phyloP scores from a whole-genome alignment of 2,329 filamentous ascomycete species.

The Pseudogymnoascus sp. region DNA sequence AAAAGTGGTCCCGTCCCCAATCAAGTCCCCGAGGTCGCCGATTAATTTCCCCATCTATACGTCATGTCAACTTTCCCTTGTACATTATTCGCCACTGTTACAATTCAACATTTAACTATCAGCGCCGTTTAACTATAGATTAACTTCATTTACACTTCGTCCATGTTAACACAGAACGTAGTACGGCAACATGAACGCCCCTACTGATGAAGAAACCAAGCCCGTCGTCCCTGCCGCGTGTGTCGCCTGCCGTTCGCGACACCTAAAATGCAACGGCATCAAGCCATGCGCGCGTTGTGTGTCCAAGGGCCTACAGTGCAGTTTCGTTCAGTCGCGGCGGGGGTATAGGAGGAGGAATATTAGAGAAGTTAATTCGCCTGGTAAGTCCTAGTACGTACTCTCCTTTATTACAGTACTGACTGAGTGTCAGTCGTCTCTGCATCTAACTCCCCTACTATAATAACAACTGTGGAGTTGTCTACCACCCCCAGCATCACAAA shows the following conservation, averaged over 20 bases:
- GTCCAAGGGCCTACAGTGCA: constrained; percentile 50
- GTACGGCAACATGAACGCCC: background rate
- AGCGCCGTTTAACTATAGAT: background rate
- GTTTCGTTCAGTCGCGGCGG: constrained; percentile 66
- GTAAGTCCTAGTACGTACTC: background rate
- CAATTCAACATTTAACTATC: background rate
- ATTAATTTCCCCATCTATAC: too few relatives aligned
- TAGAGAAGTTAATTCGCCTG: background rate
- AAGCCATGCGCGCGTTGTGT: constrained; percentile 63
- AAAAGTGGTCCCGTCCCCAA: too few relatives aligned
- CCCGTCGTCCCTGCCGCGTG: constrained; percentile 15
- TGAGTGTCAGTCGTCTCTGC: background rate
- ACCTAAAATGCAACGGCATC: constrained; percentile 68
- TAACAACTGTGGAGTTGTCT: background rate
- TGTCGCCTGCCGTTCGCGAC: constrained; percentile 36
- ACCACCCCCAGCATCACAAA: background rate
- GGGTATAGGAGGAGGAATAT: constrained; percentile 52
- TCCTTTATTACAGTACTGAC: background rate
- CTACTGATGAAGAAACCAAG: background rate
- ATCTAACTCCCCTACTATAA: background rate
- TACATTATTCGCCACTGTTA: background rate
- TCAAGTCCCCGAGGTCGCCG: too few relatives aligned
- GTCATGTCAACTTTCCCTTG: background rate
- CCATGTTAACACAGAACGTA: background rate
- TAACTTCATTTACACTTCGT: background rate